A percentile compares a stretch with the other conserved stretches of the same genome.
Conservation (phyloP, 2,329 filamentous ascomycete genomes). For the Mollisia scopiformis region DNA sequence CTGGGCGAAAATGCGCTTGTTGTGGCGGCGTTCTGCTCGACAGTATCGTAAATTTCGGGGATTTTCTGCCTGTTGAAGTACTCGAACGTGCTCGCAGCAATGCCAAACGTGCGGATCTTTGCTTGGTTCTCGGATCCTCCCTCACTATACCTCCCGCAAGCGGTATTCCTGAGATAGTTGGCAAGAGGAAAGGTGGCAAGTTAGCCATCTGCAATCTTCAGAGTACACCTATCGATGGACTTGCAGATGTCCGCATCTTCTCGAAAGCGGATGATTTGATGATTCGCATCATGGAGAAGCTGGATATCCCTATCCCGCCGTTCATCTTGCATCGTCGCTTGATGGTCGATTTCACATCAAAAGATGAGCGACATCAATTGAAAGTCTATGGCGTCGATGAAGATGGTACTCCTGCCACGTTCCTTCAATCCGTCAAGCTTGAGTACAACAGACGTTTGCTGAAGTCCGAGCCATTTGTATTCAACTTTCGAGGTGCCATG, state of each 20-base stretch:
- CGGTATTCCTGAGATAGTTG: constrained; percentile 43
- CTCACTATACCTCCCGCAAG: constrained; percentile 47
- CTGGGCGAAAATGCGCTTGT: constrained; percentile 45
- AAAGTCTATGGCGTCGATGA: constrained; percentile 41
- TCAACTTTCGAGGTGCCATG: constrained; percentile 39
- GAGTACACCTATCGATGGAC: constrained; percentile 43
- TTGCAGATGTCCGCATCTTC: constrained; percentile 40
- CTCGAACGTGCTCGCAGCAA: constrained; percentile 40
- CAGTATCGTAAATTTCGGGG: constrained; percentile 50
- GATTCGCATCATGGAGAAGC: constrained; percentile 43
- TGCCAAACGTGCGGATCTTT: constrained; percentile 47
- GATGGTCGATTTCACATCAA: constrained; percentile 32
- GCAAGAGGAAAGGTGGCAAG: constrained; percentile 34
- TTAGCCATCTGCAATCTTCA: constrained; percentile 52
- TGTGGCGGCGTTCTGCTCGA: constrained; percentile 45
- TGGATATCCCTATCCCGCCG: constrained; percentile 39
- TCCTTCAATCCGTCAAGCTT: constrained; percentile 44
- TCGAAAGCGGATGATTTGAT: constrained; percentile 44
- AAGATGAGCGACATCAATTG: constrained; percentile 33
- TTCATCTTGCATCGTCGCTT: constrained; percentile 44
- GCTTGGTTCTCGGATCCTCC: constrained; percentile 49
- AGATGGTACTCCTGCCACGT: constrained; percentile 45
- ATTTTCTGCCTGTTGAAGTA: constrained; percentile 37
- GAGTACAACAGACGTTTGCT: constrained; percentile 40
- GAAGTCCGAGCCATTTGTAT: constrained; percentile 42